Evolutionary conservation across 306 rosid genomes (phyloP).

Genomic region (Dryas alaskensis): DNA sequence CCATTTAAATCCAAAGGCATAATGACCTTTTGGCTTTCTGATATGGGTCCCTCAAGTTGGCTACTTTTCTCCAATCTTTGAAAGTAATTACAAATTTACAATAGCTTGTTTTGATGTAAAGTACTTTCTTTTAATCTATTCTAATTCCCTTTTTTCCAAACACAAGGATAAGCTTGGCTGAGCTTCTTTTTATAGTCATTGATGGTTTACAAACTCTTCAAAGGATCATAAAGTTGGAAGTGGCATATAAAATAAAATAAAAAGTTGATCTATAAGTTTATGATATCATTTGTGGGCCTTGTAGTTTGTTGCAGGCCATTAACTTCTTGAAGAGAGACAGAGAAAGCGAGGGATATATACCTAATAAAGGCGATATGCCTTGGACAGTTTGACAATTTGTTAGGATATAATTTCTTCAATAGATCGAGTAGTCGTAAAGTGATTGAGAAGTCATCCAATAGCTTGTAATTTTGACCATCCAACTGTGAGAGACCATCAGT

Average conservation of each 20-base stretch:
- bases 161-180: slow-evolving; percentile 22
- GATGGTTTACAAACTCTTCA: slow-evolving; percentile 27
- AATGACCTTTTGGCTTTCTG: slow-evolving; percentile 6
- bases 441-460: neutral
- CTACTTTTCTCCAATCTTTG: slow-evolving; percentile 15
- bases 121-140: slow-evolving; percentile 7
- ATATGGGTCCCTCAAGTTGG: slow-evolving; percentile 16
- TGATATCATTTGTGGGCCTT: neutral
- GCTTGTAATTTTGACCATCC: slow-evolving; percentile 4
- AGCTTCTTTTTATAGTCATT: slow-evolving; percentile 30
- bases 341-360: neutral
- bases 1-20: slow-evolving; percentile 10
- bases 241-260: neutral
- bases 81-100: neutral
- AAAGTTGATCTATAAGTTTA: neutral
- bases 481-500: too few species aligned
- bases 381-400: neutral
- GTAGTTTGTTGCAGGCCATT: neutral
- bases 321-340: neutral
- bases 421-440: neutral
- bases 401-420: neutral
- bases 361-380: neutral
- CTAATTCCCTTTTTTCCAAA: slow-evolving; percentile 29
- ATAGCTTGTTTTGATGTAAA: slow-evolving; percentile 24
- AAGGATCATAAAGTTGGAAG: neutral